These are phyloP conservation scores for Nemania sp. DNA, from an alignment of 2,329 filamentous ascomycete species.

Conservation along the genomic window DNA sequence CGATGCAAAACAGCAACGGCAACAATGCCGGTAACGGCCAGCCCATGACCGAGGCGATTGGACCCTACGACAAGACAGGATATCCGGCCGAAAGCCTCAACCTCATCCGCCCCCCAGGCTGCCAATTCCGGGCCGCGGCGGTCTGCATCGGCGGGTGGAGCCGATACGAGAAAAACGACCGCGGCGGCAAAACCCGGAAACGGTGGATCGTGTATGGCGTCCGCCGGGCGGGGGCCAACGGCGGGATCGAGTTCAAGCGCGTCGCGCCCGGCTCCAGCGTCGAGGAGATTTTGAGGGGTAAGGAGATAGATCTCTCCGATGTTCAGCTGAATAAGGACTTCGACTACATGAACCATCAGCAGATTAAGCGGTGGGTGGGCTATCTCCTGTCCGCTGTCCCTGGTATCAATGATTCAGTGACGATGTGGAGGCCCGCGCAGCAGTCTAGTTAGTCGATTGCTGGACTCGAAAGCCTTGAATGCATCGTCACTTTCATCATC, in stretches of 20 bases:
- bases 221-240: not conserved
- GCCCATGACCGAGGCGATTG: not conserved
- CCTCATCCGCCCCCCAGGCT: conserved; percentile 10
- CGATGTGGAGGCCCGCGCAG: conserved; percentile 12
- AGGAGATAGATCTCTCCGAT: conserved; percentile 5
- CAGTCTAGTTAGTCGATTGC: not conserved
- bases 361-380: not conserved
- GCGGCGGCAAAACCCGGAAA: not conserved
- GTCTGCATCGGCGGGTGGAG: conserved; percentile 18
- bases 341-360: conserved; percentile 1
- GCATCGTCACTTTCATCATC: too few species aligned
- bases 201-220: conserved; percentile 6
- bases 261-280: not conserved
- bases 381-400: conserved; percentile 22
- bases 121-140: not conserved
- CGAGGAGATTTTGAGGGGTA: not conserved
- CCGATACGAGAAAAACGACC: conserved; percentile 8
- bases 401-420: conserved; percentile 7
- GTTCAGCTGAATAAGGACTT: conserved; percentile 16
- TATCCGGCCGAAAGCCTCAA: conserved; percentile 14
- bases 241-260: conserved; percentile 4
- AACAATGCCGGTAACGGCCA: not conserved
- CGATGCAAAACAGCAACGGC: not conserved
- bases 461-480: not conserved
- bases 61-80: not conserved